Base-by-base conservation (phyloP, 1,139 yeast species). In the Debaryomyces psychrophilus region DNA sequence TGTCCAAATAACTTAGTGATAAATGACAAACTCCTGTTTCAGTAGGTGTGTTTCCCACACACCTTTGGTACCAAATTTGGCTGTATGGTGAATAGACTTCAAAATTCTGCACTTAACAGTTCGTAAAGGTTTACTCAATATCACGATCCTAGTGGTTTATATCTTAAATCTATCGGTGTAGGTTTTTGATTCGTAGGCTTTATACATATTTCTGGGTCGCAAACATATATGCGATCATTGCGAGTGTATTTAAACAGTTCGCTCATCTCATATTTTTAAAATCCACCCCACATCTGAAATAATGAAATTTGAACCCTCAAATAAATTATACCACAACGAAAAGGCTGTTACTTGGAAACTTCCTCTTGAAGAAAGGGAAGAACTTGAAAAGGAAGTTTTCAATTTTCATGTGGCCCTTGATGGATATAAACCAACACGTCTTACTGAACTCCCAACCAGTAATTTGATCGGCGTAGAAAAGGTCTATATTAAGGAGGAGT, bases 1-100 rank as follows among this genome's bases (percentile, higher is more conserved):
- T 83, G 56, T 85, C 92, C 27, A 75, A 73, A 55, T 83, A 88
- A 28, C 77, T 64, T 15, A 85, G 71, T 0, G 90, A 81, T 41
- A 85, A 65, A 52, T 90, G 69, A 47, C 85, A 76, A 35, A 81
- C 83, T 8, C 87, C 87, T 9, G 85, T 81, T 49, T 82, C 76
- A 4, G 82, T 79, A 4, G 68, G 58, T 44, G 67, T 71, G n/a
- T 76, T 58, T 38, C 90, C 89, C 89, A 79, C 44, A 76, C 66
- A 44, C 79, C 77, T 55, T 77, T 80, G 8, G 87, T 85, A 5
- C 90, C 90, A 68, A 79, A 83, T 23, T 62, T 49, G 18, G 87
- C 81, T 3, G 89, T 83, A 31, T 76, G 73, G 59, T 84, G 87
- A 51, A 84, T 82, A 14, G 87, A 82, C 12, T 73, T 62, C 52